phyloP scores from a whole-genome alignment of 495 filamentous ascomycete species.

The Neurospora africana region DNA sequence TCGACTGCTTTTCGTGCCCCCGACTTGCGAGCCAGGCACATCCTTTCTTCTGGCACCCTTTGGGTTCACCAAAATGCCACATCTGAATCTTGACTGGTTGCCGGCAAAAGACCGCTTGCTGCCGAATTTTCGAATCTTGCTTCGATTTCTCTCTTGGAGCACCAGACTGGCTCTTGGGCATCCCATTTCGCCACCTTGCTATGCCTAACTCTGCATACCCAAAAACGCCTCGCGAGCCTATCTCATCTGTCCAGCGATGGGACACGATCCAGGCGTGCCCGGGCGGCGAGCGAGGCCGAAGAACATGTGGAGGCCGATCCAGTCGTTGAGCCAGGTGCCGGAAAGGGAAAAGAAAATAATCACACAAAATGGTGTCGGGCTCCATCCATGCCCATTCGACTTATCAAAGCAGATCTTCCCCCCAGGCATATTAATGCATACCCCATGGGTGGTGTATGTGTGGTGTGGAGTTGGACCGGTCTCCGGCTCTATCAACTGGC shows the following conservation, averaged over 20 bases:
- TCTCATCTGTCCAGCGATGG: not conserved
- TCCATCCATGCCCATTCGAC: conserved; percentile 29
- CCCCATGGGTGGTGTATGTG: conserved; percentile 29
- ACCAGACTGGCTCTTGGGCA: conserved; percentile 30
- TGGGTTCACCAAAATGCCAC: conserved; percentile 10
- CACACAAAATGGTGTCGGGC: conserved; percentile 21
- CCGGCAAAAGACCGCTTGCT: conserved; percentile 12
- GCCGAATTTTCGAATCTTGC: conserved; percentile 14
- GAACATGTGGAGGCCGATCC: not conserved
- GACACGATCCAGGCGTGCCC: not conserved
- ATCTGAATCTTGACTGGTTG: conserved; percentile 21
- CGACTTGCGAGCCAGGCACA: conserved; percentile 26
- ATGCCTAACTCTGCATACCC: conserved; percentile 34
- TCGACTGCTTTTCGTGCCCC: conserved; percentile 7
- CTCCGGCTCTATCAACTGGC: conserved; percentile 64
- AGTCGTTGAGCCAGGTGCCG: not conserved
- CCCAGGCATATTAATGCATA: conserved; percentile 29
- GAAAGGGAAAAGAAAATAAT: conserved; percentile 18
- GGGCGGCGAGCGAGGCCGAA: not conserved
- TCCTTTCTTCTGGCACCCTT: conserved; percentile 21
- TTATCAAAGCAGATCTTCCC: conserved; percentile 37
- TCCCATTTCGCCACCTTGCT: conserved; percentile 37
- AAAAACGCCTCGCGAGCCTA: conserved; percentile 1
- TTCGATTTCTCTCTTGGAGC: conserved; percentile 10
- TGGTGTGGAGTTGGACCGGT: conserved; percentile 51